Conservation (phyloP, 495 filamentous ascomycete genomes). For the Talaromyces proteolyticus region DNA sequence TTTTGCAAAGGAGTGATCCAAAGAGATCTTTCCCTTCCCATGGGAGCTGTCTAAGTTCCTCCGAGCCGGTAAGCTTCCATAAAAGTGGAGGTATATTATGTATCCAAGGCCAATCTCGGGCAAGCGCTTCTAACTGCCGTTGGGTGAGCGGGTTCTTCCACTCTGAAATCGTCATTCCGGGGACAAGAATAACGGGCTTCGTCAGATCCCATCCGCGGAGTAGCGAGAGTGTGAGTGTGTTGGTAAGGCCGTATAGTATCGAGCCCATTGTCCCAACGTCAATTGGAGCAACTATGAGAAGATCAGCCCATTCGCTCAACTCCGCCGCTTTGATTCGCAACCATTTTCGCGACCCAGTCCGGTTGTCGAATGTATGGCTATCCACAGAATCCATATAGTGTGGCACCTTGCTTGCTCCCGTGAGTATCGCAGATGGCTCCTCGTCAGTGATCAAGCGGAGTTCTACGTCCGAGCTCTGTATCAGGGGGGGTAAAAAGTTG, state of each 20-base stretch:
- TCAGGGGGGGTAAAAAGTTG: conserved; percentile 31
- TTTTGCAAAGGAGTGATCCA: conserved; percentile 58
- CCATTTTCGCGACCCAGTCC: conserved; percentile 40
- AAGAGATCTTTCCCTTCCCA: conserved; percentile 67
- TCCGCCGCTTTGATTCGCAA: conserved; percentile 55
- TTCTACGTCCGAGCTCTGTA: conserved; percentile 35
- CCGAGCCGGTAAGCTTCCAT: conserved; percentile 58
- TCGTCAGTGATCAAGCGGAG: conserved; percentile 43
- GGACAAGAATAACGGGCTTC: conserved; percentile 76
- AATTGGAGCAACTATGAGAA: conserved; percentile 77
- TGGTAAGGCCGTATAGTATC: conserved; percentile 76
- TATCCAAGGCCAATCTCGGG: conserved; percentile 78
- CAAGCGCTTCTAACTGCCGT: conserved; percentile 74
- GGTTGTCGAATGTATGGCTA: conserved; percentile 40
- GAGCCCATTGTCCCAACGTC: conserved; percentile 74
- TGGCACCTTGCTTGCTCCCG: conserved; percentile 36
- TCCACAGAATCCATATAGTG: conserved; percentile 45
- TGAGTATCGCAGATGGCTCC: conserved; percentile 37
- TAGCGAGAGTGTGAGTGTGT: conserved; percentile 66
- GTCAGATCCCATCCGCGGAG: conserved; percentile 77
- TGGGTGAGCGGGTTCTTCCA: conserved; percentile 84
- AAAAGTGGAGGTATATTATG: conserved; percentile 63
- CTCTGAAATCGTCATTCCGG: conserved; percentile 74
- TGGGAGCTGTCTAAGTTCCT: conserved; percentile 42
- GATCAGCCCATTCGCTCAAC: conserved; percentile 80